Base-by-base conservation (phyloP, 352 stramenopile genomes). In the Peronospora farinosa region DNA sequence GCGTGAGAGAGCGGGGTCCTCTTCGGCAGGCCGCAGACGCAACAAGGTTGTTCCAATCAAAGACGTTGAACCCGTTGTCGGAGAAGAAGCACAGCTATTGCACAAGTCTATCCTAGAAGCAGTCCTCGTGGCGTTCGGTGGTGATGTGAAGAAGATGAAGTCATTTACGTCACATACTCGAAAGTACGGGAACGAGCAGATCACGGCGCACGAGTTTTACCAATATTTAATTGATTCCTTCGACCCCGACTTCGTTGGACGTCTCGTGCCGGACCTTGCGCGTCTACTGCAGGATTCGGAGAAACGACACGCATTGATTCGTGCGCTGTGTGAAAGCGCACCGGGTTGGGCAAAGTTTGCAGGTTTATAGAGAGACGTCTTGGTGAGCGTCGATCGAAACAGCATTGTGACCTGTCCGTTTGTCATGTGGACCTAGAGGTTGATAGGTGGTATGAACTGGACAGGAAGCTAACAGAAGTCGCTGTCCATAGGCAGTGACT, bases 151-250 rank as follows among this genome's bases (percentile, higher is more conserved):
- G 69, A 86, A 87, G 53, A 89, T 93, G 77, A 92, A 93, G 52
- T 67, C 71, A 23, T 93, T 93, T 44, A 92, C 80, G 25, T 81
- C 72, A 28, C 86, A 88, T 41, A 81, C 83, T 28, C 83, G 83
- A 49, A 91, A 92, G 51, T 93, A 88, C 47, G 83, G 83, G 48
- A 81, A 71, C 41, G 79, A 93, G 49, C 76, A 91, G 58, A 84
- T 93, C 60, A 83, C 78, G n/a, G 83, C 83, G 7, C 73, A 83
- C 25, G 80, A 93, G 46, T 93, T 91, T 60, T 93, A 93, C 65
- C 76, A 88, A 55, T 93, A 93, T 82, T 82, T 93, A 77, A 92
- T 78, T 38, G 72, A 74, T 23, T 89, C 83, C 15, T 93, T 93
- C 53, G 83, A 93, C n/a, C 78, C 74, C 1, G 83, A 93, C 54